Conservation (phyloP, 345 rosid species). For the Hirschfeldia incana region DNA sequence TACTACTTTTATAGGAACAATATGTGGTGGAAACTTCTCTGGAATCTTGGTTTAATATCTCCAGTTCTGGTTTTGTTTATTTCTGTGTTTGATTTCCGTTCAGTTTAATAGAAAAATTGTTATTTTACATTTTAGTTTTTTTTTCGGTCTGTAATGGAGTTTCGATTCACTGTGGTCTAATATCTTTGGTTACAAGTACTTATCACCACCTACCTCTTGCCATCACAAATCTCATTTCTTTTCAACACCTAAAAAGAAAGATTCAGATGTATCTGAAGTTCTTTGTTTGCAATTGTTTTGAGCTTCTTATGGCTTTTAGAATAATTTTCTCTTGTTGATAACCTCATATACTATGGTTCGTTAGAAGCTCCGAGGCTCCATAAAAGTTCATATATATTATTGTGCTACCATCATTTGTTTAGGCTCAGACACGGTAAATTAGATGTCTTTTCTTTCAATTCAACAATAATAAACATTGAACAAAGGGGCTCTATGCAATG, state of each 20-base stretch:
- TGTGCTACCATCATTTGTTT: neutral
- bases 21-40: constrained; percentile 23
- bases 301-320: neutral
- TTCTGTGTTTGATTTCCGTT: neutral
- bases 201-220: too few relatives aligned
- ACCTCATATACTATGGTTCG: neutral
- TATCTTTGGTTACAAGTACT: too few relatives aligned
- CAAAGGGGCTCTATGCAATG: constrained; percentile 21
- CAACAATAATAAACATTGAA: neutral
- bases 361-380: neutral
- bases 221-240: too few relatives aligned
- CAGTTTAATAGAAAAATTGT: neutral
- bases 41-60: neutral
- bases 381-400: neutral
- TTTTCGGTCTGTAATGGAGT: too few relatives aligned
- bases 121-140: too few relatives aligned
- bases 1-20: neutral
- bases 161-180: too few relatives aligned
- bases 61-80: neutral
- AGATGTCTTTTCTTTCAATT: neutral
- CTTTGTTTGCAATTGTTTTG: neutral
- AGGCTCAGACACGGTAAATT: neutral
- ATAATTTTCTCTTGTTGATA: neutral
- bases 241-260: neutral
- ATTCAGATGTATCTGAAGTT: neutral